phyloP scores from a whole-genome alignment of 2,329 filamentous ascomycete species.

The Botrytis tulipae region DNA sequence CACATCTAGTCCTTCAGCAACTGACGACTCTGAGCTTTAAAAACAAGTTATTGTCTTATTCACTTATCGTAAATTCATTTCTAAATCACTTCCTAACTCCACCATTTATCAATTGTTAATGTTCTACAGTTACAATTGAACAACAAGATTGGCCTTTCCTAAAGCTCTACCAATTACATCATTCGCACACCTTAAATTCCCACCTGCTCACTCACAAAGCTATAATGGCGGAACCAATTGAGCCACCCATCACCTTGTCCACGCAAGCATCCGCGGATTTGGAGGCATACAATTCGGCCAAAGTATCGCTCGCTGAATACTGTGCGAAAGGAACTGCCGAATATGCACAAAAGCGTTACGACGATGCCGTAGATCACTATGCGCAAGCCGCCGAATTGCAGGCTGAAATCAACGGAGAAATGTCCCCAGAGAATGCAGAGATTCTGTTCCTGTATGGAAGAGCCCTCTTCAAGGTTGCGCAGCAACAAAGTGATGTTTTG shows the following conservation, averaged over 20 bases:
- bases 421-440: slow-evolving; percentile 86
- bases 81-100: not conserved
- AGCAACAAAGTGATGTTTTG: slow-evolving; percentile 91
- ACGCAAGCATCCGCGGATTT: slow-evolving; percentile 30
- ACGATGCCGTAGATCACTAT: slow-evolving; percentile 81
- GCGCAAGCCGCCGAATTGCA: slow-evolving; percentile 87
- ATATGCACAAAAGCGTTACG: slow-evolving; percentile 86
- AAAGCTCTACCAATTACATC: slow-evolving; percentile 7
- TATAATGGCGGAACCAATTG: slow-evolving; percentile 36
- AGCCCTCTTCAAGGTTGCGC: slow-evolving; percentile 88
- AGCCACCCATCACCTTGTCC: slow-evolving; percentile 29
- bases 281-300: slow-evolving; percentile 40
- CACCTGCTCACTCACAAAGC: not conserved
- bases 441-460: slow-evolving; percentile 93
- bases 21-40: slow-evolving; percentile 5
- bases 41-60: slow-evolving; percentile 5
- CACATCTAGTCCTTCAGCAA: not conserved
- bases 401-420: slow-evolving; percentile 87
- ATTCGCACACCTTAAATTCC: not conserved
- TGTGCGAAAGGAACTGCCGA: slow-evolving; percentile 76
- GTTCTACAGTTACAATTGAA: not conserved
- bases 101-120: not conserved
- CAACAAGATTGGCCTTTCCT: not conserved
- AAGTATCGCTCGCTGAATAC: slow-evolving; percentile 72
- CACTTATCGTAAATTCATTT: slow-evolving; percentile 22